Evolutionary conservation across 768 basidiomycete species (phyloP), one percentile per base, ranked within the genome.

Genomic region (Termitomyces sp.): DNA sequence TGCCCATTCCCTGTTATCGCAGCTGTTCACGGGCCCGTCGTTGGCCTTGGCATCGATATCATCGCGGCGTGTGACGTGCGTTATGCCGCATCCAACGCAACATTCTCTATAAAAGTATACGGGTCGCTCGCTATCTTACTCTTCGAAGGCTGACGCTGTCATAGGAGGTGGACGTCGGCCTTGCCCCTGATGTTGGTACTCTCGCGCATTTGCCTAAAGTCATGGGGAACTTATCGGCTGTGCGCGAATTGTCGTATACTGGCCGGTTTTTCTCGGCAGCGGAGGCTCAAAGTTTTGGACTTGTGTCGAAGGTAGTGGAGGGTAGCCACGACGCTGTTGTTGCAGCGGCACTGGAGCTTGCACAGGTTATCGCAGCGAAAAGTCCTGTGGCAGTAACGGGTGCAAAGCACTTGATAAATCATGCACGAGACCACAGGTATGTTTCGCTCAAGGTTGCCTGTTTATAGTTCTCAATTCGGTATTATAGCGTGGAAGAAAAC

Each of bases 131-230:
- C 21, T 37, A 15, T 30, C 21, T 19, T 21, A 40, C 2, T 62
- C 85, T 3, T 66, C 71, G 43, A 79, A 85, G 72, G 76, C 80
- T 45, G 65, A 63, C 63, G 66, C 7, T 22, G 45, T 28, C 10
- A 12, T 63, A 92, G 90, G 90, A 95, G 76, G 85, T 92, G 2
- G 89, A 93, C 64, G 78, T 93, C 24, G 93, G 89, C 0, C 74
- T 96, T 0, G 93, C 93, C 2, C 87, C 93, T 0, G 93, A 95
- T 65, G 84, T 94, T 40, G 94, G 94, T 0, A 84, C 90, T 0
- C 80, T 96, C 6, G 89, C 93, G 1, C 83, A 85, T 49, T 73
- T 95, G 6, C 90, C 89, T 0, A 90, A 90, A 62, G 76, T 90
- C 45, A 79, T 80, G 0, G 90, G 84, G 0, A 93, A 92, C 69